Evolutionary conservation across 257 asterid genomes (phyloP).

Genomic region (Oldenlandia corymbosa): DNA sequence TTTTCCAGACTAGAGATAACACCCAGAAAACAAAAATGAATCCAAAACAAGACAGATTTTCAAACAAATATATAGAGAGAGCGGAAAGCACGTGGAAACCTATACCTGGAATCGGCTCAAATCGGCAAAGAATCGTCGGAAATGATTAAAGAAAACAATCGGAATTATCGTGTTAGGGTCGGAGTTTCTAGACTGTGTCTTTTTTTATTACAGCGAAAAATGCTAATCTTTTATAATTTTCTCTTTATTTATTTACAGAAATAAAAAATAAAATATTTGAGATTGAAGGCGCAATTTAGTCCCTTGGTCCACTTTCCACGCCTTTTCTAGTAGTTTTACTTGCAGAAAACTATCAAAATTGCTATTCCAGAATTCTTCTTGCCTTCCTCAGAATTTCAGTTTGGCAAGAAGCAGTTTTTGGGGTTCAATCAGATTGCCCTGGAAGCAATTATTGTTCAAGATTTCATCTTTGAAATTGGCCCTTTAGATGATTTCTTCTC

Average conservation of each 20-base stretch:
- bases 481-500: conserved; percentile 6
- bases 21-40: not conserved
- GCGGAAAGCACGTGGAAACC: not conserved
- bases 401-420: no score
- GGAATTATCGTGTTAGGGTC: not conserved
- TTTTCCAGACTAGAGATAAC: not conserved
- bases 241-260: no score
- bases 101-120: not conserved
- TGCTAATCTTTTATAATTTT: no score
- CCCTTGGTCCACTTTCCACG: not conserved
- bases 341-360: not conserved
- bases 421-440: no score
- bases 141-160: not conserved
- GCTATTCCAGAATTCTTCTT: no score
- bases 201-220: no score
- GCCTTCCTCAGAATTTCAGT: no score
- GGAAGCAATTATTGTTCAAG: no score
- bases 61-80: not conserved
- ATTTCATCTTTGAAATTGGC: no score
- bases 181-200: no score
- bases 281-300: not conserved
- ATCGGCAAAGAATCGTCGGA: not conserved
- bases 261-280: not conserved
- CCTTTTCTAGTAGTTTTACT: not conserved
- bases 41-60: not conserved